Evolutionary conservation across 2,329 filamentous ascomycete species (phyloP), one percentile per base, ranked within the genome.

Genomic region (Diplodia scrobiculata): DNA sequence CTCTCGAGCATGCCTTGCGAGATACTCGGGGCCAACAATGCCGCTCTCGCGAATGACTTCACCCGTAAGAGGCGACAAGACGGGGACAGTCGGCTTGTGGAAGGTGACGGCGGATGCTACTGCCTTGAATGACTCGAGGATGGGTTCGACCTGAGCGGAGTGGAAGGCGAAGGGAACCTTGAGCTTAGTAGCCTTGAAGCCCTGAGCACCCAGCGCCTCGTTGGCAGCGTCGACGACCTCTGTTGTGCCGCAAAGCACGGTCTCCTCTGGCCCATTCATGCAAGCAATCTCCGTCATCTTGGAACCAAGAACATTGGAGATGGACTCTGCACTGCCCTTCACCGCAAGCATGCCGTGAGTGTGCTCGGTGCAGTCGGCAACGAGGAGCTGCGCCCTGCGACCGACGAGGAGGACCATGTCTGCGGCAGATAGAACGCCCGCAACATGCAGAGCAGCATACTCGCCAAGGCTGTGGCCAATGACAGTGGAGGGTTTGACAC

Each of bases 371-470:
- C 89, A 92, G 69, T 85, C 84, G 64, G 86, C 79, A 52, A 87
- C 83, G 2, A 92, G 80, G 17, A 91, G 80, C 72, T 84, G 79
- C 17, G 90, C 89, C 69, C 91, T 85, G 63, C 81, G 80, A 47
- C 90, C 90, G 21, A 92, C 89, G 1, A 93, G 81, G 69, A 87
- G 88, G 65, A 94, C 84, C 72, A 89, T 86, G 73, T 92, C 89
- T 70, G 85, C 86, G 21, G 85, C 87, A 19, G 88, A 90, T 34
- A 91, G 80, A 17, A 91, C 88, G 59, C 89, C 89, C 63, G 89
- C 87, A 48, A 87, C 83, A 71, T 90, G 84, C 11, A 92, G 84
- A 48, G 89, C 89, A 45, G 89, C 88, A 71, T 91, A 91, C 75
- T 92, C 89, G 63, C 89, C 89, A 32, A 92, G 79, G 70, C 87